These are phyloP conservation scores for Aureobasidium lini DNA, from an alignment of 2,329 filamentous ascomycete species.

Conservation along the genomic window DNA sequence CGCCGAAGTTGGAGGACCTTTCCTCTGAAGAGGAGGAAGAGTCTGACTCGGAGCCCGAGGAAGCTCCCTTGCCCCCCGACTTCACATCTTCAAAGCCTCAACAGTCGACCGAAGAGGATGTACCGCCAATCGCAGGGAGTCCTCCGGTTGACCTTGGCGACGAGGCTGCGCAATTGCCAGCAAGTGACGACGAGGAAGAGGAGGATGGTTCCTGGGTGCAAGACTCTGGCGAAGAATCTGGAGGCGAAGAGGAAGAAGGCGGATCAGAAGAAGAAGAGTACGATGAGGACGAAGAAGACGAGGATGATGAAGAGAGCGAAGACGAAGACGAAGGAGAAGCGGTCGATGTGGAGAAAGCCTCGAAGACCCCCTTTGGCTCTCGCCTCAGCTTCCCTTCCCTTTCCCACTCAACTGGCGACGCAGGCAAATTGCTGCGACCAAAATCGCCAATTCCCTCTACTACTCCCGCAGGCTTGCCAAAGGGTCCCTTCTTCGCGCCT, in stretches of 20 bases:
- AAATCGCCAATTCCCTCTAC: slow-evolving; percentile 13
- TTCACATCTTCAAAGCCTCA: slow-evolving; percentile 25
- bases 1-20: slow-evolving; percentile 27
- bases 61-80: slow-evolving; percentile 31
- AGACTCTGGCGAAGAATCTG: slow-evolving; percentile 30
- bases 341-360: neutral
- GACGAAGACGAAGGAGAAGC: slow-evolving; percentile 2
- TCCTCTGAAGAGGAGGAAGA: slow-evolving; percentile 19
- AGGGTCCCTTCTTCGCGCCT: slow-evolving; percentile 16
- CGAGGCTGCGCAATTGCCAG: slow-evolving; percentile 21
- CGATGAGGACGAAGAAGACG: slow-evolving; percentile 26
- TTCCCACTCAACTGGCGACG: slow-evolving; percentile 1
- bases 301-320: slow-evolving; percentile 18
- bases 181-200: slow-evolving; percentile 24
- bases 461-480: slow-evolving; percentile 16
- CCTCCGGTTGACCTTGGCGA: slow-evolving; percentile 37
- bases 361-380: slow-evolving; percentile 12
- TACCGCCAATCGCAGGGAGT: slow-evolving; percentile 40
- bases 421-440: slow-evolving; percentile 1
- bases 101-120: slow-evolving; percentile 20
- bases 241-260: slow-evolving; percentile 32
- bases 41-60: slow-evolving; percentile 18
- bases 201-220: slow-evolving; percentile 26
- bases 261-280: slow-evolving; percentile 29
- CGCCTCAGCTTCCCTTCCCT: slow-evolving; percentile 15